Conservation (phyloP, 495 filamentous ascomycete genomes). For the Hypoxylon trugodes region DNA sequence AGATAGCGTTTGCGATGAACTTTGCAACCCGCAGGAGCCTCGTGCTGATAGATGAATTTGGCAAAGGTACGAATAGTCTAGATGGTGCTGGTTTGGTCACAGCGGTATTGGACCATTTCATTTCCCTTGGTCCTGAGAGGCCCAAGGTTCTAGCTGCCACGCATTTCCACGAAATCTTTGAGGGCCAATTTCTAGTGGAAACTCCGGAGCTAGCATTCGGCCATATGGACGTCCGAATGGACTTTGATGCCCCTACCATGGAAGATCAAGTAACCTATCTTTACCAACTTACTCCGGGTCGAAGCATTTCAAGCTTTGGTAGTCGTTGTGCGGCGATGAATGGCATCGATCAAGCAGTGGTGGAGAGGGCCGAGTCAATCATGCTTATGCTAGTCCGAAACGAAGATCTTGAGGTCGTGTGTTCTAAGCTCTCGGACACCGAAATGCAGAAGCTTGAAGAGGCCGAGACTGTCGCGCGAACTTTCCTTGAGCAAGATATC, state of each 20-base stretch:
- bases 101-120: slow-evolving; percentile 80
- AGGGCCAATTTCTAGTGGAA: slow-evolving; percentile 69
- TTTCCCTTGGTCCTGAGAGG: slow-evolving; percentile 63
- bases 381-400: slow-evolving; percentile 73
- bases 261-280: slow-evolving; percentile 88
- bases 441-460: slow-evolving; percentile 69
- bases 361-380: slow-evolving; percentile 80
- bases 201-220: slow-evolving; percentile 72
- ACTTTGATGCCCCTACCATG: slow-evolving; percentile 62
- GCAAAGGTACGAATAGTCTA: slow-evolving; percentile 85
- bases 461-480: slow-evolving; percentile 56
- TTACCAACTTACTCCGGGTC: slow-evolving; percentile 75
- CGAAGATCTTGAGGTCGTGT: slow-evolving; percentile 77
- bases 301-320: slow-evolving; percentile 84
- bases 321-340: slow-evolving; percentile 86
- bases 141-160: slow-evolving; percentile 90
- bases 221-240: slow-evolving; percentile 87
- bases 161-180: slow-evolving; percentile 95
- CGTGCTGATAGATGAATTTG: slow-evolving; percentile 92
- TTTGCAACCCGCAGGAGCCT: slow-evolving; percentile 81
- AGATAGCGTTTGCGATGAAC: slow-evolving; percentile 80
- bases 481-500: slow-evolving; percentile 42
- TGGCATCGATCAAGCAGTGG: slow-evolving; percentile 74
- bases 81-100: slow-evolving; percentile 89
- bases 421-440: slow-evolving; percentile 66